Conservation (phyloP, 306 rosid species). For the Castanea sativa region DNA sequence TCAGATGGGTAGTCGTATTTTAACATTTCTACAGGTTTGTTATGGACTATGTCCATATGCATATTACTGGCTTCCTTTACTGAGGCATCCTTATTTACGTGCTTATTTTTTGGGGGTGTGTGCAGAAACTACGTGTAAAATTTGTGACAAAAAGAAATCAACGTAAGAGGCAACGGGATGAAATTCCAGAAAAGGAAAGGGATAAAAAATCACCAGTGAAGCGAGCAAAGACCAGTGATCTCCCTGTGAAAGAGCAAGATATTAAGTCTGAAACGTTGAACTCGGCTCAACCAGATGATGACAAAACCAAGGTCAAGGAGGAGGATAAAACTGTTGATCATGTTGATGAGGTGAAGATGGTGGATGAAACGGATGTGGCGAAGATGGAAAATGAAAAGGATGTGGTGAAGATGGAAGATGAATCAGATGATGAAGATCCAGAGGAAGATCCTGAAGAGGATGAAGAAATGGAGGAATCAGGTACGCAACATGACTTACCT, state of each 20-base stretch:
- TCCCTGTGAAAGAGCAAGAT: slow-evolving; percentile 47
- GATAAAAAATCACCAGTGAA: slow-evolving; percentile 40
- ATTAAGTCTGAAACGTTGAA: slow-evolving; percentile 35
- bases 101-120: background rate
- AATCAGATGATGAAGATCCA: slow-evolving; percentile 70
- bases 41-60: slow-evolving; percentile 1
- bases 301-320: slow-evolving; percentile 35
- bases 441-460: slow-evolving; percentile 92
- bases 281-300: slow-evolving; percentile 39
- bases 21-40: slow-evolving; percentile 89
- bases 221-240: slow-evolving; percentile 56
- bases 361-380: slow-evolving; percentile 56
- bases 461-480: slow-evolving; percentile 64
- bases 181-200: slow-evolving; percentile 43
- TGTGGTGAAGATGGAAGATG: slow-evolving; percentile 67
- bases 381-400: slow-evolving; percentile 63
- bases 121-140: slow-evolving; percentile 67
- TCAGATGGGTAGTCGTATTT: slow-evolving; percentile 85
- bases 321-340: slow-evolving; percentile 31
- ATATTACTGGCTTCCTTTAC: slow-evolving; percentile 17
- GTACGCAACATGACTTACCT: slow-evolving; percentile 45
- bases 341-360: slow-evolving; percentile 60
- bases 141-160: slow-evolving; percentile 70
- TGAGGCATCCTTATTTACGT: slow-evolving; percentile 1
- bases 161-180: slow-evolving; percentile 85